Evolutionary conservation across 2,329 filamentous ascomycete genomes (phyloP), one percentile per base, ranked within the genome.

Genomic region (Colletotrichum tabaci): DNA sequence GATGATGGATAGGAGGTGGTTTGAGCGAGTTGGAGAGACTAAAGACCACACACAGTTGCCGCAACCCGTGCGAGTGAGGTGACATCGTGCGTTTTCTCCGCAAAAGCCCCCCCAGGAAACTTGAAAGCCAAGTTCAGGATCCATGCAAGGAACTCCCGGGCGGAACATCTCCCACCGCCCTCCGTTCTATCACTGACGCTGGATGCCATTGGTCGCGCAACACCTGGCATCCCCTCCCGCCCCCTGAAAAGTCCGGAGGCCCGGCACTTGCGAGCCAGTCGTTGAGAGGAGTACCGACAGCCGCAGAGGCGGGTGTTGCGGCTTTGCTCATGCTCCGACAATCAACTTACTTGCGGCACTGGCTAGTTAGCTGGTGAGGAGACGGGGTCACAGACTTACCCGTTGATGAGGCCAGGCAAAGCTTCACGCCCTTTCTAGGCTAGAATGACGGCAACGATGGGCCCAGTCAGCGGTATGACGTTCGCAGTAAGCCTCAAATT

Each of bases 321-420:
- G 64, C 57, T 26, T 44, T 26, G 46, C 16, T 30, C 44, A 7
- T 40, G 40, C 55, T 50, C 50, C 3, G 58, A n/a, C 44, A 30
- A 49, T 23, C 64, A 71, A 58, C 68, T 63, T 71, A 68, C 26
- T 8, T 63, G 68, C 58, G 58, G 68, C 68, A 68, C 38, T 63
- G 9, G 46, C 49, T 30, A 62, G 52, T 13, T 3, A 55, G 18
- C 50, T 42, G n/a, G 30, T 30, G 30, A 30, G 30, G 30, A 30
- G 30, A 30, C 7, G 30, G 30, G 6, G 7, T 30, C 30, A 30
- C 30, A 30, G 21, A n/a, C 9, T 30, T 21, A 3, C 16, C 6
- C 16, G n/a, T 63, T 44, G 3, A 18, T 30, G 18, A 15, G 23
- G 7, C n/a, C 4, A 6, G 16, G 5, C 47, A 57, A 21, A 2